These are phyloP conservation scores for Arthrobotrys pseudoclavata DNA, from an alignment of 2,329 filamentous ascomycete species.

Conservation along the genomic window DNA sequence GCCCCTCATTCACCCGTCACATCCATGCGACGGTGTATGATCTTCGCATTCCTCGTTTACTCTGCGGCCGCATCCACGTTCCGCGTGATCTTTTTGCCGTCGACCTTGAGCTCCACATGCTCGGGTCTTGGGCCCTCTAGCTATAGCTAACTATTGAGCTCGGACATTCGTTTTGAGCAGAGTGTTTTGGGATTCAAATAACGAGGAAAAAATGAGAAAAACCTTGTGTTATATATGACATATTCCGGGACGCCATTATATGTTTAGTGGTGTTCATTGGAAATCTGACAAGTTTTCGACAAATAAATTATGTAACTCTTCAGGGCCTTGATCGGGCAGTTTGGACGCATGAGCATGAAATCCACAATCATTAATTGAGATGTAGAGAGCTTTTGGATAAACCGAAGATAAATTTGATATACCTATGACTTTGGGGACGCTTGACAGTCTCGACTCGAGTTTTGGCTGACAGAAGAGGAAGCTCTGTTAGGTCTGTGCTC, in stretches of 20 bases:
- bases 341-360: constrained; percentile 17
- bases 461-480: constrained; percentile 43
- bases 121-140: constrained; percentile 22
- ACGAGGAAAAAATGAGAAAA: constrained; percentile 15
- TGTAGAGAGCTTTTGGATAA: not conserved
- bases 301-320: constrained; percentile 5
- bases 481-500: constrained; percentile 44
- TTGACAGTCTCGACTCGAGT: not conserved
- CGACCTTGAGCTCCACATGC: constrained; percentile 42
- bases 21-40: constrained; percentile 18
- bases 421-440: too few relatives aligned
- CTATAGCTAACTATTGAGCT: constrained; percentile 11
- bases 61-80: constrained; percentile 32
- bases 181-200: constrained; percentile 25
- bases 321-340: not conserved
- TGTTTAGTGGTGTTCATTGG: constrained; percentile 5
- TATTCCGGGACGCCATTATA: constrained; percentile 35
- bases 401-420: not conserved
- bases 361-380: constrained; percentile 13
- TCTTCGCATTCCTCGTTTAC: constrained; percentile 36
- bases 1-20: constrained; percentile 34
- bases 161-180: constrained; percentile 6
- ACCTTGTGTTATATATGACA: constrained; percentile 14
- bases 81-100: constrained; percentile 56
- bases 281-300: not conserved